Percentiles rank a stretch among this genome's conserved stretches.
These are phyloP conservation scores for Termitomyces eurrhizus DNA, from an alignment of 768 basidiomycete genomes.

Conservation along the genomic window DNA sequence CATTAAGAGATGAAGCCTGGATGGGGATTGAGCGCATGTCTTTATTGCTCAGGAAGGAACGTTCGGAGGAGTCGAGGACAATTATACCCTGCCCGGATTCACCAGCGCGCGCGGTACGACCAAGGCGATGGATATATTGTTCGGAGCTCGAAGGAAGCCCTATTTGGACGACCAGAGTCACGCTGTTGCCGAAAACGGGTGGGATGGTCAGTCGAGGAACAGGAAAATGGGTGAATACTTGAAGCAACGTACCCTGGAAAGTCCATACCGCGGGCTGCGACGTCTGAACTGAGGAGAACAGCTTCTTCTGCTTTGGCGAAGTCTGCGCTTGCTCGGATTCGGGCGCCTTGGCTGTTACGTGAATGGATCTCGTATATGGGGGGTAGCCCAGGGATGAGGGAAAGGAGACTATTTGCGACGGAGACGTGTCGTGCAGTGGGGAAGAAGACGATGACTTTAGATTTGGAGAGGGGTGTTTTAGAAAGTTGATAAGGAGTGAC, in stretches of 20 bases:
- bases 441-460: constrained; percentile 51
- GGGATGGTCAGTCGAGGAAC: neutral
- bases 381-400: constrained; percentile 23
- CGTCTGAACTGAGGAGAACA: constrained; percentile 51
- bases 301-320: constrained; percentile 43
- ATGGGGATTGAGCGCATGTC: constrained; percentile 40
- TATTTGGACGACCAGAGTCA: constrained; percentile 57
- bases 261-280: constrained; percentile 65
- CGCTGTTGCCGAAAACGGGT: constrained; percentile 25
- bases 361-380: constrained; percentile 55
- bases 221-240: neutral
- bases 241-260: constrained; percentile 45
- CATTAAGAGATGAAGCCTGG: constrained; percentile 18
- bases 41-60: constrained; percentile 39
- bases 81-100: constrained; percentile 56
- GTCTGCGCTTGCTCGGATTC: constrained; percentile 43
- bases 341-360: constrained; percentile 44
- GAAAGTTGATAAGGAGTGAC: constrained; percentile 24
- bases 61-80: constrained; percentile 49
- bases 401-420: constrained; percentile 33
- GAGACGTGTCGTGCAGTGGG: constrained; percentile 62
- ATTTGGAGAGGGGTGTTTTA: neutral
- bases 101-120: constrained; percentile 75
- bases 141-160: constrained; percentile 68
- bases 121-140: constrained; percentile 78